Conservation (phyloP, 2,329 filamentous ascomycete species). For the Paracorniculantispora psalliotae region DNA sequence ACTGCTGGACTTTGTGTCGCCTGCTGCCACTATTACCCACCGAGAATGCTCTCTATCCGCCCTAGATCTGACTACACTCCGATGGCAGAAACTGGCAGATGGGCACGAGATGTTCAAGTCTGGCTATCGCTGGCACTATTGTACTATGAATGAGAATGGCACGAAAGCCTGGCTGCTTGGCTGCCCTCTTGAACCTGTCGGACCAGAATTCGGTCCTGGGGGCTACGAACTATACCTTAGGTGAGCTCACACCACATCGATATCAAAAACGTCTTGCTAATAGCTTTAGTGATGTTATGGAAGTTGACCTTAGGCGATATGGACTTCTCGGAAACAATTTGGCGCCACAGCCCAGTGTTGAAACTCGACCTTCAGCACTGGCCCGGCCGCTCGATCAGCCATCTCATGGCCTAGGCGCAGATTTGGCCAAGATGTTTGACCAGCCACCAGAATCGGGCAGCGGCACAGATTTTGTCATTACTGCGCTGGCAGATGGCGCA, state of each 20-base stretch:
- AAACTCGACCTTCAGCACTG: slow-evolving; percentile 45
- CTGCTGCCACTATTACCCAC: slow-evolving; percentile 77
- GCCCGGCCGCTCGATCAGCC: slow-evolving; percentile 46
- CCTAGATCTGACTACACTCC: slow-evolving; percentile 76
- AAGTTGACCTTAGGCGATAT: slow-evolving; percentile 87
- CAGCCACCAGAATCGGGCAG: slow-evolving; percentile 77
- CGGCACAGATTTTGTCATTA: slow-evolving; percentile 86
- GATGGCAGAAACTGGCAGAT: slow-evolving; percentile 93
- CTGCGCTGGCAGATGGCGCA: slow-evolving; percentile 74
- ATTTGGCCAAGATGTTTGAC: slow-evolving; percentile 84
- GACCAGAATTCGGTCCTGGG: slow-evolving; percentile 61
- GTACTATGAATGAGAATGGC: slow-evolving; percentile 89
- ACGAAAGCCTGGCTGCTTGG: slow-evolving; percentile 97
- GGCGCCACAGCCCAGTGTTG: slow-evolving; percentile 47
- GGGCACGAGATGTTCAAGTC: slow-evolving; percentile 88
- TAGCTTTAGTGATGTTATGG: slow-evolving; percentile 70
- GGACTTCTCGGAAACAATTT: slow-evolving; percentile 81
- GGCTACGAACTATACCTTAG: slow-evolving; percentile 84
- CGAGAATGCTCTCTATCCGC: slow-evolving; percentile 88
- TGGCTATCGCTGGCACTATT: slow-evolving; percentile 97
- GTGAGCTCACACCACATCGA: slow-evolving; percentile 21
- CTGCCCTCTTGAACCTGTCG: slow-evolving; percentile 68
- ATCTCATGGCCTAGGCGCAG: slow-evolving; percentile 70
- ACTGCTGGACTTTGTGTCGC: slow-evolving; percentile 89
- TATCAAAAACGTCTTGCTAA: slow-evolving; percentile 16